Evolutionary conservation across 2,329 filamentous ascomycete genomes (phyloP), one percentile per base, ranked within the genome.

Genomic region (Claviceps africana): DNA sequence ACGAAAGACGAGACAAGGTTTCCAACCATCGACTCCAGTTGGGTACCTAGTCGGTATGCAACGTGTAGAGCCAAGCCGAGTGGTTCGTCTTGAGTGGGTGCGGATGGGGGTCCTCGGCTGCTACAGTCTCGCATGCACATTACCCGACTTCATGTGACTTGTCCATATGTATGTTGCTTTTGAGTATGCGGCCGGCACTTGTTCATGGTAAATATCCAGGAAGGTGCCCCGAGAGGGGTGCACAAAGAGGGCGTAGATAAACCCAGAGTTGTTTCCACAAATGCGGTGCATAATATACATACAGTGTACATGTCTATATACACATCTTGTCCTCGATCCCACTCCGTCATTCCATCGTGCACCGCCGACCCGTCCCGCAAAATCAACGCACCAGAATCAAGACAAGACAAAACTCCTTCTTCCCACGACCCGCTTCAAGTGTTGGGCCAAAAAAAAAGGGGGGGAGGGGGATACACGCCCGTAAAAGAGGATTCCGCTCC

Each of bases 1-100:
- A 56, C 54, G 43, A 50, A 22, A 31, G 51, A 61, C 58, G 51
- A 57, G 59, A 58, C 57, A 59, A 54, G 53, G 44, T 52, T 54
- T 48, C 52, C 52, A 48, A 48, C 35, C 50, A 51, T 46, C 28
- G 51, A 53, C 31, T 45, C 33, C 50, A 54, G 52, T 17, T 25
- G 15, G 22, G 21, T 25, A 44, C 25, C 25, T 25, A 21, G 21
- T 44, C 17, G 22, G 17, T 8, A 15, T 17, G 42, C 13, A 44
- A 30, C 53, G 48, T 50, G 52, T 37, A 48, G 48, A 17, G 42
- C 35, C 25, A 5, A 25, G 48, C 46, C 45, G 52, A 40, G 49
- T 51, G 44, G 43, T 51, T 51, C 35, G 37, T 39, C 44, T 21
- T n/a, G 30, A 35, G 35, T n/a, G 51, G n/a, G 30, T 21, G 51